Percentiles rank a stretch among this genome's conserved stretches.
Evolutionary conservation across 2,329 filamentous ascomycete species (phyloP).

Genomic region (Talaromyces verruculosus): DNA sequence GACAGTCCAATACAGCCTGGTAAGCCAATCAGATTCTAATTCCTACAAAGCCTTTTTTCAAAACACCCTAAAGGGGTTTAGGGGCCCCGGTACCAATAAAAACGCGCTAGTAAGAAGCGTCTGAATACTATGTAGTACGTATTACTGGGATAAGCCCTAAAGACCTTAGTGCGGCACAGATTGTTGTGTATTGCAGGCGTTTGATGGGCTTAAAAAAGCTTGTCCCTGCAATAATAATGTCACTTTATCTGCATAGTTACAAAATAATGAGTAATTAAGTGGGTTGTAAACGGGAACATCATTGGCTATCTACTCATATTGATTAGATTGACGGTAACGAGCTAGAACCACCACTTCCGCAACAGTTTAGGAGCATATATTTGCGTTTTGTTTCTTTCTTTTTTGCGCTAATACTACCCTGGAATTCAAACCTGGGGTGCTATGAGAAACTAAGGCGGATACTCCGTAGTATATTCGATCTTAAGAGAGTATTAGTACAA

Average conservation of each 20-base stretch:
- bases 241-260: not conserved
- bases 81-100: too few relatives aligned
- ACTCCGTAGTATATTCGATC: not conserved
- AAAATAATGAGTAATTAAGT: not conserved
- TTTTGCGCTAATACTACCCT: not conserved
- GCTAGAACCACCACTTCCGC: not conserved
- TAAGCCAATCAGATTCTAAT: too few relatives aligned
- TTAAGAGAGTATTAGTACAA: not conserved
- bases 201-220: not conserved
- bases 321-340: not conserved
- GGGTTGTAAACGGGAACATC: not conserved
- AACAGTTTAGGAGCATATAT: not conserved
- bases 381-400: not conserved
- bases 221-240: not conserved
- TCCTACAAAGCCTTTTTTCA: too few relatives aligned
- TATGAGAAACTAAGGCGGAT: not conserved
- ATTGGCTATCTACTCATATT: not conserved
- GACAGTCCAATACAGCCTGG: too few relatives aligned
- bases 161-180: not conserved
- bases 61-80: too few relatives aligned
- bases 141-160: not conserved
- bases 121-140: too few relatives aligned
- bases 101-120: too few relatives aligned
- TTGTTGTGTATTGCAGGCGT: not conserved
- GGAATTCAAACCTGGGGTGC: not conserved